Evolutionary conservation across 208 protist species (phyloP).

Genomic region (Leishmania major): DNA sequence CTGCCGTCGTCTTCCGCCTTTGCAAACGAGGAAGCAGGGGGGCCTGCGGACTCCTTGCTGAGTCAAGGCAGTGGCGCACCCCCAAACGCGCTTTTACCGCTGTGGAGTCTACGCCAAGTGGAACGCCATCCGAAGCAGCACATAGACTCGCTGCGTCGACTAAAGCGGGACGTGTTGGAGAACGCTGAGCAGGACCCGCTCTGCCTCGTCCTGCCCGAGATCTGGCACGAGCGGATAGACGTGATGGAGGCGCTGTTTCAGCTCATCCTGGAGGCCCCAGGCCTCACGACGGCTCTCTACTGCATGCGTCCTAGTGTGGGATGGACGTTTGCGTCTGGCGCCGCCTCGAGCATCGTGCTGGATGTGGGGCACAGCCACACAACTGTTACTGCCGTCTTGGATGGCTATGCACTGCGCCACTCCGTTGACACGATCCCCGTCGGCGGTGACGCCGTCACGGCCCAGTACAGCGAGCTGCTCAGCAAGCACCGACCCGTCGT

Average conservation of each 20-base stretch:
- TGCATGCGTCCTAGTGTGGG: conserved; percentile 76
- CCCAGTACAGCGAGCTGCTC: conserved; percentile 40
- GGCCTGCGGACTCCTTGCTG: not conserved
- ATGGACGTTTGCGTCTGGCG: conserved; percentile 68
- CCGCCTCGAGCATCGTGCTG: conserved; percentile 69
- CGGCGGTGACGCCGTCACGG: conserved; percentile 61
- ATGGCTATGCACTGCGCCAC: conserved; percentile 79
- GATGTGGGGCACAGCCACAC: conserved; percentile 81
- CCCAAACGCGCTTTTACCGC: conserved; percentile 25
- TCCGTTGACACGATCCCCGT: conserved; percentile 51
- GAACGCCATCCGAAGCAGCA: conserved; percentile 46
- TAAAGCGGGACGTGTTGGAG: conserved; percentile 51
- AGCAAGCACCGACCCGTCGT: conserved; percentile 22
- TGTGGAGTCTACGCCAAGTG: conserved; percentile 65
- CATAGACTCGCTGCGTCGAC: conserved; percentile 46
- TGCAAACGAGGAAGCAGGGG: not conserved
- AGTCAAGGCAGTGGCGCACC: not conserved
- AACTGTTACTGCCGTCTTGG: conserved; percentile 76
- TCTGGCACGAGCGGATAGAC: conserved; percentile 71
- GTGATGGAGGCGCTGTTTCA: conserved; percentile 57
- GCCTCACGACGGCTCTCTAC: conserved; percentile 64
- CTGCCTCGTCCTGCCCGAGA: conserved; percentile 79
- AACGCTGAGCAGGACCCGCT: conserved; percentile 62
- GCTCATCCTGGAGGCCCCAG: conserved; percentile 59
- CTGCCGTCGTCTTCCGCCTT: not conserved